Percentiles rank a stretch among this genome's conserved stretches.
These are phyloP conservation scores for Globisporangium apiculatum DNA, from an alignment of 352 stramenopile genomes.

Conservation along the genomic window DNA sequence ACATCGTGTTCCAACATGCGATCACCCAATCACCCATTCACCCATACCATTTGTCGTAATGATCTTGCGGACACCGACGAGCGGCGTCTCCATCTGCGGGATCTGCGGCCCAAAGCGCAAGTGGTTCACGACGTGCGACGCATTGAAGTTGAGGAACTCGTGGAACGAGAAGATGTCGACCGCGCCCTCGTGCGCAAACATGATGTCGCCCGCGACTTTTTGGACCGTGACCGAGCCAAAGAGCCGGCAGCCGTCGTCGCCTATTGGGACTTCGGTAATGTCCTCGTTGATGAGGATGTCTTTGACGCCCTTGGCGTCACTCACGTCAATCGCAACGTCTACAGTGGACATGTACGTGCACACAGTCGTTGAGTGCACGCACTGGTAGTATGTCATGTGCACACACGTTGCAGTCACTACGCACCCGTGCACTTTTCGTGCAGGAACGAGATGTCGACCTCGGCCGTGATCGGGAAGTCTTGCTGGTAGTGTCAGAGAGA, in stretches of 20 bases:
- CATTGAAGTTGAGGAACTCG: conserved; percentile 88
- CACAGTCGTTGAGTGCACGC: background rate
- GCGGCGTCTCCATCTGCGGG: conserved; percentile 80
- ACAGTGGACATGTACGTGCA: conserved; percentile 1
- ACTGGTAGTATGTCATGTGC: background rate
- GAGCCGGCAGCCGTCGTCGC: conserved; percentile 72
- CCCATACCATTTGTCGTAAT: conserved; percentile 65
- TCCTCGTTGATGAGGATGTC: conserved; percentile 68
- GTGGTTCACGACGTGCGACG: conserved; percentile 75
- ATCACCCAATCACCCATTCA: background rate
- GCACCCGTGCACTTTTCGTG: conserved; percentile 70
- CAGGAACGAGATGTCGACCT: conserved; percentile 80
- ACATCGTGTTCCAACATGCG: no score
- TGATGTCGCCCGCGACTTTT: conserved; percentile 79
- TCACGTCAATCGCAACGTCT: conserved; percentile 83
- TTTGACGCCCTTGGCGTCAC: conserved; percentile 80
- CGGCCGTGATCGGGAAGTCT: conserved; percentile 68
- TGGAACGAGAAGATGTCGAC: conserved; percentile 84
- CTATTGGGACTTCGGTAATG: conserved; percentile 48
- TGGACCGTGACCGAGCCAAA: conserved; percentile 60
- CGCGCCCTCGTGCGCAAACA: conserved; percentile 79
- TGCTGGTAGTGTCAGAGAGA: conserved; percentile 32
- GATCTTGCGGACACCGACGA: conserved; percentile 82
- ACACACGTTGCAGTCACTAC: background rate
- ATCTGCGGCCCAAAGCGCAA: conserved; percentile 74